Evolutionary conservation across 139 green algal genomes (phyloP).

Genomic region (Chlorella sp.): DNA sequence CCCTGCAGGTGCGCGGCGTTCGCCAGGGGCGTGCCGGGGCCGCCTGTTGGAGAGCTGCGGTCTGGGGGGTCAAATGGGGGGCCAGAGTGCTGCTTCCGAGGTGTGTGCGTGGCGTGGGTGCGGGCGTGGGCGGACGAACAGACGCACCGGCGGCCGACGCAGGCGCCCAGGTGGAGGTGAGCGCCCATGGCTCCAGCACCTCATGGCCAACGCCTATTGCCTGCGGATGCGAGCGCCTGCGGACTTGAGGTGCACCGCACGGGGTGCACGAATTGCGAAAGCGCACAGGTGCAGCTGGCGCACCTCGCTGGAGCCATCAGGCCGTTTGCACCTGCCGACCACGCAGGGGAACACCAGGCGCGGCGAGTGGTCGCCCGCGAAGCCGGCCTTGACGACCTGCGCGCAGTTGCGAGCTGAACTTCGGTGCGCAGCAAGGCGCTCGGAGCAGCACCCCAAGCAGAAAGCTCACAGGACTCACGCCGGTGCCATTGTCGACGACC

Average conservation of each 20-base stretch:
- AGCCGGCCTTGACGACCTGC: conserved; percentile 67
- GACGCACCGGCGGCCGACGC: too few species aligned
- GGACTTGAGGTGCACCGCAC: conserved; percentile 48
- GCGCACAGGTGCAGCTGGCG: background rate
- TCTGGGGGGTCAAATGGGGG: too few species aligned
- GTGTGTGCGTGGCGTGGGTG: too few species aligned
- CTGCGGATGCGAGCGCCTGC: background rate
- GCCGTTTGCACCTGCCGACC: conserved; percentile 19
- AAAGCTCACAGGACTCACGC: background rate
- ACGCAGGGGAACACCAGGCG: conserved; percentile 54
- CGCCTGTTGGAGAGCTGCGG: too few species aligned
- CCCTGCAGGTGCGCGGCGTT: too few species aligned
- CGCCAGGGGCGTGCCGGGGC: too few species aligned
- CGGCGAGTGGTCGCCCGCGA: conserved; percentile 62
- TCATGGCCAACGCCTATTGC: background rate
- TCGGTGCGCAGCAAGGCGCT: background rate
- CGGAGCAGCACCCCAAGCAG: background rate
- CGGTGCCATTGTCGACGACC: conserved; percentile 2
- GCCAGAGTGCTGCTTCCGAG: too few species aligned
- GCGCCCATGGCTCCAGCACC: too few species aligned
- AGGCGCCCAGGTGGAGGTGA: too few species aligned
- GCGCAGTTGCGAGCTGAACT: too few species aligned
- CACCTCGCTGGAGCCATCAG: background rate
- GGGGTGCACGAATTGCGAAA: conserved; percentile 18
- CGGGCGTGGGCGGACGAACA: too few species aligned